A percentile compares a stretch with the other conserved stretches of the same genome.
Evolutionary conservation across 305 asterid genomes (phyloP).

Genomic region (Fraxinus paxiana): DNA sequence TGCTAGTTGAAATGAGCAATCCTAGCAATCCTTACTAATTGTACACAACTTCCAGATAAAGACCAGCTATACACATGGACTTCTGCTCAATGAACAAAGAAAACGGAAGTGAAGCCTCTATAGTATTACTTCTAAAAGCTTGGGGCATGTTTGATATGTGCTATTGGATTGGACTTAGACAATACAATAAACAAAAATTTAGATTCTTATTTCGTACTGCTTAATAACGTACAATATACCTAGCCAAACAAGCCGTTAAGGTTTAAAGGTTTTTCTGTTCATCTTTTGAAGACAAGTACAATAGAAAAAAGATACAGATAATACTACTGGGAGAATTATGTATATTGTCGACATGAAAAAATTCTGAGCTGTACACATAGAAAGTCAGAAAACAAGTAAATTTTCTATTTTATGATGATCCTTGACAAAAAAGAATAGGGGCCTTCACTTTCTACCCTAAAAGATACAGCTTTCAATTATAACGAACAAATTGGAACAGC

Average conservation of each 20-base stretch:
- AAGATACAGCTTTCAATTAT: constrained; percentile 46
- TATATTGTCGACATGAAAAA: constrained; percentile 45
- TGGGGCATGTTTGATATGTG: constrained; percentile 17
- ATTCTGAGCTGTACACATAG: constrained; percentile 64
- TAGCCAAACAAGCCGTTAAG: background rate
- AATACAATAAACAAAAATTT: background rate
- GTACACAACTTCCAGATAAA: background rate
- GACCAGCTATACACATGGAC: background rate
- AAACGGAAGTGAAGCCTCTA: background rate
- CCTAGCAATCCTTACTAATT: background rate
- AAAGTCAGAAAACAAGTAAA: constrained; percentile 44
- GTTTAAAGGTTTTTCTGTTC: background rate
- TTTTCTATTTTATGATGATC: constrained; percentile 42
- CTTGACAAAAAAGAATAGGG: constrained; percentile 54
- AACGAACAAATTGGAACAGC: constrained; percentile 40
- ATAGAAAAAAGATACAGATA: constrained; percentile 20
- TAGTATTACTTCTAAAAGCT: background rate
- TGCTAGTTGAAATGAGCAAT: constrained; percentile 10
- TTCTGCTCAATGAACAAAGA: background rate
- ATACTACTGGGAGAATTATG: constrained; percentile 31
- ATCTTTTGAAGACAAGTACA: constrained; percentile 12
- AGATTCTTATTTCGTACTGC: background rate
- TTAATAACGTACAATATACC: background rate
- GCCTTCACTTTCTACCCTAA: constrained; percentile 53
- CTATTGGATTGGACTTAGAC: background rate